Evolutionary conservation across 257 asterid genomes (phyloP), one percentile per base, ranked within the genome.

Genomic region (Solanum clarkiae): DNA sequence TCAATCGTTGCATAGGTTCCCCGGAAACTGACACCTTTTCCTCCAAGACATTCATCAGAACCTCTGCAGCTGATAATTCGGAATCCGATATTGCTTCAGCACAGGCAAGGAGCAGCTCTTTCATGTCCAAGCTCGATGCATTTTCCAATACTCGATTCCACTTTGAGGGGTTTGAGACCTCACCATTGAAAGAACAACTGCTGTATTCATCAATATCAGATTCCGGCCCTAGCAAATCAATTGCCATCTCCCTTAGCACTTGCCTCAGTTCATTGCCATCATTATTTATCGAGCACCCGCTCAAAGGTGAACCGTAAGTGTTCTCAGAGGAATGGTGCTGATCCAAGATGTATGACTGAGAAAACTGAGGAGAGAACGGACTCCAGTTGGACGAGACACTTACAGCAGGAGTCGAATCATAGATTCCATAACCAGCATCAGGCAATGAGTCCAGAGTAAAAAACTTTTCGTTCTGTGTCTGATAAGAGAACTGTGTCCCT

Each of bases 401-500:
- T 49, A 85, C 86, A 63, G 94, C 88, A 44, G 98, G 91, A 85
- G 98, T 92, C 10, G 98, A 95, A 87, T 85, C 90, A 59, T 92
- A 91, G 80, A 72, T 44, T 18, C 84, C 66, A 36, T 79, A 91
- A 44, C 87, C 92, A 26, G 89, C 40, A 10, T 88, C 92, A 17
- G 99, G 98, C 3, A 93, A 87, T n/a, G 99, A 97, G 59, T 97
- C 98, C 71, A 97, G 88, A 66, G 98, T 95, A 91, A 89, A 94
- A 86, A 92, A 94, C 45, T 92, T 93, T 40, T 92, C 97, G 11
- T 87, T 82, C 89, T 57, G 81, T 32, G 93, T 63, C 84, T 91
- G 92, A 84, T 90, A 92, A 49, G 94, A 90, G 69, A 88, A 89
- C 59, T 90, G 95, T 54, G 87, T 74, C 42, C 93, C 96, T 62